A percentile compares a stretch with the other conserved stretches of the same genome.
Conservation (phyloP, 768 basidiomycete genomes). For the Rhizopogon rudus region DNA sequence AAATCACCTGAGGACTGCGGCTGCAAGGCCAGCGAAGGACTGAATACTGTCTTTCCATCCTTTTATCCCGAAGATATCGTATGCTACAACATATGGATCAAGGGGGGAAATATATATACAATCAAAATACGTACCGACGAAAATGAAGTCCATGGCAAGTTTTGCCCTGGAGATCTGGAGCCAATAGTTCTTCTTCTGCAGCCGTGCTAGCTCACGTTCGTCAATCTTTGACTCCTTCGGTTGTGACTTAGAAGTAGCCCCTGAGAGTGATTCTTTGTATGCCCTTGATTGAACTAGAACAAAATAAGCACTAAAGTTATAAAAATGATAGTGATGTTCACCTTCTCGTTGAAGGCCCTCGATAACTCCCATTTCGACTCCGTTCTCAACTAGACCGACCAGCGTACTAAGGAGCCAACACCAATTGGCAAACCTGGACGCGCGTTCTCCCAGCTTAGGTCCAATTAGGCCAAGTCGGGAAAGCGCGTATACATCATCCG, state of each 20-base stretch:
- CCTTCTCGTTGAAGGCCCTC: conserved; percentile 59
- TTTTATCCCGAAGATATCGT: conserved; percentile 70
- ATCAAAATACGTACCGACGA: conserved; percentile 62
- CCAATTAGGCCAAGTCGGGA: conserved; percentile 67
- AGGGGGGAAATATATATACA: conserved; percentile 3
- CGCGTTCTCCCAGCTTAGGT: conserved; percentile 58
- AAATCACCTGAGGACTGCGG: conserved; percentile 70
- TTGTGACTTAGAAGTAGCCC: conserved; percentile 65
- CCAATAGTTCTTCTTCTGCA: conserved; percentile 75
- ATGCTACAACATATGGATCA: conserved; percentile 43
- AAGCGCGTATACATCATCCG: conserved; percentile 80
- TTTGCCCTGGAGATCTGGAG: conserved; percentile 65
- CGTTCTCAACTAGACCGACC: conserved; percentile 79
- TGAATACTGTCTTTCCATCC: conserved; percentile 56
- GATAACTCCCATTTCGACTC: conserved; percentile 72
- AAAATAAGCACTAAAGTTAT: not conserved
- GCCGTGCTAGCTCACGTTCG: conserved; percentile 62
- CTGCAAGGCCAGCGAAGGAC: conserved; percentile 59
- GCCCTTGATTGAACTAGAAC: conserved; percentile 63
- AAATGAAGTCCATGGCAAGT: conserved; percentile 79
- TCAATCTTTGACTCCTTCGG: conserved; percentile 54
- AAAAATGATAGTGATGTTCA: conserved; percentile 14
- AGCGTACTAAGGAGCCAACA: conserved; percentile 82
- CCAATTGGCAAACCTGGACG: conserved; percentile 76
- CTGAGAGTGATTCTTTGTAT: conserved; percentile 69